Conservation (phyloP, 179 eudicot species). For the Actinidia arguta region DNA sequence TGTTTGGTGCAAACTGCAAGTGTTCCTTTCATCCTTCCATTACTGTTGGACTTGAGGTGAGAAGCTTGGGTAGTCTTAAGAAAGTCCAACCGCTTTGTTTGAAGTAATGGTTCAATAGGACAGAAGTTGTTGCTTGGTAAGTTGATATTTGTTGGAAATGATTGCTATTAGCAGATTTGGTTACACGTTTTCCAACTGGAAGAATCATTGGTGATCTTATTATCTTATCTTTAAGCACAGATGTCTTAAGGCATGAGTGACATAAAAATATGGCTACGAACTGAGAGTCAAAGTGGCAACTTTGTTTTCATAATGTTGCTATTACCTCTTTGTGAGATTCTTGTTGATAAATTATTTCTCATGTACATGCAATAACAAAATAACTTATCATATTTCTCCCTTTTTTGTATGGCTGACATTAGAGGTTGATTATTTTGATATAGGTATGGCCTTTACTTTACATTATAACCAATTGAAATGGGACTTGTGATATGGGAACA, state of each 20-base stretch:
- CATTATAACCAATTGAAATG: too few species aligned
- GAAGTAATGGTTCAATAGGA: not conserved
- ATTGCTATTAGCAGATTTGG: not conserved
- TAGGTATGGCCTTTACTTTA: too few species aligned
- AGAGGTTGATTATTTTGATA: not conserved
- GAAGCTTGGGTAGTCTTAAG: not conserved
- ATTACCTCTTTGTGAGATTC: not conserved
- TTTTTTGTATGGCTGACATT: not conserved
- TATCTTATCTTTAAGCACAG: not conserved
- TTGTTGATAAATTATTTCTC: not conserved
- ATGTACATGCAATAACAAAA: not conserved
- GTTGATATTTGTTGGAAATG: not conserved
- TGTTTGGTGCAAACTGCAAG: not conserved
- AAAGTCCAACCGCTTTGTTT: slow-evolving; percentile 5
- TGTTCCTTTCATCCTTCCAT: not conserved
- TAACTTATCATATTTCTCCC: not conserved
- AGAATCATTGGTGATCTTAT: not conserved
- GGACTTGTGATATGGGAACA: too few species aligned
- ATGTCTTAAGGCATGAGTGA: not conserved
- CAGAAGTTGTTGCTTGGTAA: not conserved
- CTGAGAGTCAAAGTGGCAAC: not conserved
- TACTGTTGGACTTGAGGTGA: not conserved
- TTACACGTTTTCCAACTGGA: not conserved
- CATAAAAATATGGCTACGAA: not conserved
- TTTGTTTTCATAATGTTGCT: not conserved